Conservation (phyloP, 345 rosid genomes). For the Eucalyptus tenuipes region DNA sequence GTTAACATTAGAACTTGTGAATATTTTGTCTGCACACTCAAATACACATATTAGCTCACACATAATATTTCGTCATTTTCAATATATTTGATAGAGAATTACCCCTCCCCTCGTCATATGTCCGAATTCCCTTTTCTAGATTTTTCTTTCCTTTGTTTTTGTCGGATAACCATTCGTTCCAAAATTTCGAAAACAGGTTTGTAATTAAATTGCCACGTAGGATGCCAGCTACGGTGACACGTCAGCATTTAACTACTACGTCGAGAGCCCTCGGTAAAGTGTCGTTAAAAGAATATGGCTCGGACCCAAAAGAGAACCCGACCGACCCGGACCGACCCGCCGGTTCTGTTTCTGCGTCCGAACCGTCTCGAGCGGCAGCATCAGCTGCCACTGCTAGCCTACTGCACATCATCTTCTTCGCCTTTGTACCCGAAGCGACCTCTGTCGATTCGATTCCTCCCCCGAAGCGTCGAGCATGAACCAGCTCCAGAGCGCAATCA, state of each 20-base stretch:
- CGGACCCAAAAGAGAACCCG: neutral
- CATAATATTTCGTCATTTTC: neutral
- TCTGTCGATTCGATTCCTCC: neutral
- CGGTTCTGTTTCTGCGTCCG: neutral
- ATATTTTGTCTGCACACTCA: neutral
- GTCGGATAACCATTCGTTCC: neutral
- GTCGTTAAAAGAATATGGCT: neutral
- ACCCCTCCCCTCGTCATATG: neutral
- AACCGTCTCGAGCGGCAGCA: neutral
- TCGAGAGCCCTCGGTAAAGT: neutral
- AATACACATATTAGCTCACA: neutral
- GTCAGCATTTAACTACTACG: neutral
- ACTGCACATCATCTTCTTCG: neutral
- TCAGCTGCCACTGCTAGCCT: neutral
- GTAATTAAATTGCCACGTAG: neutral
- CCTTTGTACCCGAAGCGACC: neutral
- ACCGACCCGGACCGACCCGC: neutral
- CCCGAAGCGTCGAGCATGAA: conserved; percentile 9
- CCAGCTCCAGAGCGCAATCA: conserved; percentile 18
- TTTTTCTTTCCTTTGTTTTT: neutral
- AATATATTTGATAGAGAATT: neutral
- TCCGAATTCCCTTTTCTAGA: neutral
- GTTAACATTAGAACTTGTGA: neutral
- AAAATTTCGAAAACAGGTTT: neutral
- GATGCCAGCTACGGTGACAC: neutral